Evolutionary conservation across 2,329 filamentous ascomycete genomes (phyloP).

Genomic region (Coniochaeta sp.): DNA sequence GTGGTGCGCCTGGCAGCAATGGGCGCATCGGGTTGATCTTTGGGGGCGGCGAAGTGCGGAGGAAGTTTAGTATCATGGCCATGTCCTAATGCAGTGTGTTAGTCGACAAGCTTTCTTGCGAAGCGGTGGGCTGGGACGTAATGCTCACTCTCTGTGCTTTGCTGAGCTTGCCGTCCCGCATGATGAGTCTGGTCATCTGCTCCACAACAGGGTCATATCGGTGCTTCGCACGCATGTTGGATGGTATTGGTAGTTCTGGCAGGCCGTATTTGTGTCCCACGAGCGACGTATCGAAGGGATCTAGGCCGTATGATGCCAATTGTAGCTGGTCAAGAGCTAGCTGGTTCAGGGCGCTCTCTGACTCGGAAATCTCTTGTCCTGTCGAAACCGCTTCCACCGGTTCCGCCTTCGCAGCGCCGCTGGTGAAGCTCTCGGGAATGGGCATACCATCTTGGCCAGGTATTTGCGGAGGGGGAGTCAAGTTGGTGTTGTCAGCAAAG

Average conservation of each 20-base stretch:
- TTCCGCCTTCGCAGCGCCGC: neutral
- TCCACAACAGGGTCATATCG: constrained; percentile 80
- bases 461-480: neutral
- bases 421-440: neutral
- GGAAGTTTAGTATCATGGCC: constrained; percentile 71
- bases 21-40: constrained; percentile 63
- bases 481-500: constrained; percentile 1
- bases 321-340: constrained; percentile 28
- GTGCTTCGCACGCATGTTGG: constrained; percentile 59
- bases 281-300: constrained; percentile 18
- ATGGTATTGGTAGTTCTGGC: constrained; percentile 59
- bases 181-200: constrained; percentile 85
- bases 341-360: constrained; percentile 34
- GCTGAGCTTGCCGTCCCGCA: constrained; percentile 85
- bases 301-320: constrained; percentile 23
- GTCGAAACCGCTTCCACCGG: constrained; percentile 5
- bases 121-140: neutral
- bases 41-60: constrained; percentile 79
- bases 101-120: neutral
- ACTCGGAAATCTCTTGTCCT: constrained; percentile 14
- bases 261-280: constrained; percentile 72
- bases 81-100: constrained; percentile 57
- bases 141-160: constrained; percentile 73
- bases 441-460: constrained; percentile 3
- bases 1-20: constrained; percentile 69